Base-by-base conservation (phyloP, 2,329 filamentous ascomycete genomes). In the Aspergillus melleus region DNA sequence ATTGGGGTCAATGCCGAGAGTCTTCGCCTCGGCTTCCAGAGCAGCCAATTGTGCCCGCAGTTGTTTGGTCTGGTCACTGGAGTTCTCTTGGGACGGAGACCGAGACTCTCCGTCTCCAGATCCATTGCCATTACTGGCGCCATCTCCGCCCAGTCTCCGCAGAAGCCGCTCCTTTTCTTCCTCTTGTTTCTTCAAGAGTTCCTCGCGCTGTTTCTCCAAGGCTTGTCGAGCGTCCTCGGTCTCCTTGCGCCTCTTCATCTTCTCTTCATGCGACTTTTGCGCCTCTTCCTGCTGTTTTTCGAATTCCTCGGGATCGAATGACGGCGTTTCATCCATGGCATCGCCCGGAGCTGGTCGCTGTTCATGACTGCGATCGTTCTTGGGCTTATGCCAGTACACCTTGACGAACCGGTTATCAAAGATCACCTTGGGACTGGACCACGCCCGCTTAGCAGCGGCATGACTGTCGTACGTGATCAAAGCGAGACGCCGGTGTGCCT, bases 351-450 rank as follows among this genome's bases (percentile, higher is more conserved):
- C 62, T 16, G 65, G 59, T 16, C 71, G 64, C 12, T 66, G 65
- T 16, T 67, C 67, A 16, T 64, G 66, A 52, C 74, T 74, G 19
- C 63, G 66, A 16, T 77, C 75, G 5, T 66, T 60, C 29, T 70
- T 72, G 20, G 81, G 76, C 62, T 83, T 84, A 68, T 83, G 80
- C 85, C 85, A 88, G 66, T 86, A 87, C 1, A 87, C 84, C 64
- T 87, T 87, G 54, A 88, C 85, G 63, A 88, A 88, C 3, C 86
- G 78, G 61, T 88, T 88, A 63, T 87, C 85, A 63, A 88, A 88
- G 19, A 88, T 82, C 55, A 82, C 83, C 69, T 87, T 87, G 0
- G 86, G 85, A 61, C 83, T 86, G 19, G 82, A 78, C 74, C 85
- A 86, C 2, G 86, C 86, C 29, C 76, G 76, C 60, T 78, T 79